phyloP scores from a whole-genome alignment of 306 rosid species.

The Sicyos edulis region DNA sequence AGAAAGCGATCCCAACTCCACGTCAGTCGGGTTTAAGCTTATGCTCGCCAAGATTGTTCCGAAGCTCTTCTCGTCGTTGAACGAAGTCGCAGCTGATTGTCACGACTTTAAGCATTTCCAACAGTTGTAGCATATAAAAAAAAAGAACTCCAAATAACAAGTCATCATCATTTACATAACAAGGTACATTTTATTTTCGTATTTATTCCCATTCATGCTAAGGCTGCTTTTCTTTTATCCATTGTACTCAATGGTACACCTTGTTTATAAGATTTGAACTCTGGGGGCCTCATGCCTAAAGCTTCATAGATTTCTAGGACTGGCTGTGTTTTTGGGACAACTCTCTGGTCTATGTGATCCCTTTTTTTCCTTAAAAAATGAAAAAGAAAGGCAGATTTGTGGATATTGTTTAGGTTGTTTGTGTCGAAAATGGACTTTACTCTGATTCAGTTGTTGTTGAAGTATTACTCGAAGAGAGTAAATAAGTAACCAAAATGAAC shows the following conservation, averaged over 20 bases:
- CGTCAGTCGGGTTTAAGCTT: conserved; percentile 90
- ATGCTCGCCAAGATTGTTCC: conserved; percentile 84
- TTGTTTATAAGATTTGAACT: conserved; percentile 7
- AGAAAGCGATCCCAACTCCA: conserved; percentile 57
- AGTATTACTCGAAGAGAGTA: not conserved
- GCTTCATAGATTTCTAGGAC: conserved; percentile 14
- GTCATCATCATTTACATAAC: conserved; percentile 10
- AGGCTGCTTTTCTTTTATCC: not conserved
- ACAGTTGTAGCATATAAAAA: conserved; percentile 37
- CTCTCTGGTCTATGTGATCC: not conserved
- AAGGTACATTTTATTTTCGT: not conserved
- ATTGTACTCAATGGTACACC: conserved; percentile 13
- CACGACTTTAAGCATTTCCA: conserved; percentile 76
- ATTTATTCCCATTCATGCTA: conserved; percentile 11
- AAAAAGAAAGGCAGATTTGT: not conserved
- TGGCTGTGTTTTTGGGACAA: conserved; percentile 3
- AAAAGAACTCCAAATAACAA: not conserved
- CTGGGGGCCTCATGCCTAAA: not conserved
- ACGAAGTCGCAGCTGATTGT: conserved; percentile 72
- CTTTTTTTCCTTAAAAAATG: too few relatives aligned
- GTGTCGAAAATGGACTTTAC: not conserved
- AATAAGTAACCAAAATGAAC: too few relatives aligned
- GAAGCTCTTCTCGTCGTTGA: conserved; percentile 60
- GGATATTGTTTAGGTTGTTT: not conserved
- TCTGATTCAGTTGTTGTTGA: not conserved